phyloP scores from a whole-genome alignment of 1,139 yeast species.

The Blastobotrys elegans region DNA sequence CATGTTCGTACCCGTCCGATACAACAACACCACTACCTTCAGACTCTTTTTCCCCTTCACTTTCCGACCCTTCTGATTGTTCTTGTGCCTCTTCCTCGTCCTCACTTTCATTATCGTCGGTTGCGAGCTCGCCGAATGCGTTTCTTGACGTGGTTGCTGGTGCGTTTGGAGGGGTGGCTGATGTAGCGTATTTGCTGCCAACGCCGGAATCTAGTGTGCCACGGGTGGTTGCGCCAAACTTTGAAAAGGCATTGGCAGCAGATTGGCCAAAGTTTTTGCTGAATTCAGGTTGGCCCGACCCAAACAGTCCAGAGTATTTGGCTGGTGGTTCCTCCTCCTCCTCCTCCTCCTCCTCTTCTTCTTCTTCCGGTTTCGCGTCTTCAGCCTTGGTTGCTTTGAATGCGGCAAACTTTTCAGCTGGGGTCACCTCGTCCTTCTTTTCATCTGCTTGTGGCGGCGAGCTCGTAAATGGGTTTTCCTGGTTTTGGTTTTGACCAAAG shows the following conservation, averaged over 20 bases:
- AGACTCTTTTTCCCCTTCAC: not conserved
- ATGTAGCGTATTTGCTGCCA: not conserved
- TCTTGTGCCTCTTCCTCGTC: not conserved
- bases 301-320: not conserved
- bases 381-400: not conserved
- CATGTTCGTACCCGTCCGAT: constrained; percentile 8
- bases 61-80: not conserved
- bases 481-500: not conserved
- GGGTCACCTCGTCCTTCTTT: not conserved
- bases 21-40: constrained; percentile 10
- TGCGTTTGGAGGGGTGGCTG: not conserved
- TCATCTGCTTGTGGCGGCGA: not conserved
- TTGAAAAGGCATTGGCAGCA: not conserved
- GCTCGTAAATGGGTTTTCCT: not conserved
- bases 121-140: not conserved
- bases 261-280: not conserved
- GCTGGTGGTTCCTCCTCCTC: not conserved
- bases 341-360: not conserved
- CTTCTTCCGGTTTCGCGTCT: constrained; percentile 8
- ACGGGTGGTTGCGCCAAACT: not conserved
- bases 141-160: not conserved
- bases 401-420: not conserved
- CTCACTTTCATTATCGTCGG: not conserved
- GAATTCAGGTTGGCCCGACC: not conserved
- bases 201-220: not conserved